Base-by-base conservation (phyloP, 495 filamentous ascomycete species). In the Aeminium ludgeri region DNA sequence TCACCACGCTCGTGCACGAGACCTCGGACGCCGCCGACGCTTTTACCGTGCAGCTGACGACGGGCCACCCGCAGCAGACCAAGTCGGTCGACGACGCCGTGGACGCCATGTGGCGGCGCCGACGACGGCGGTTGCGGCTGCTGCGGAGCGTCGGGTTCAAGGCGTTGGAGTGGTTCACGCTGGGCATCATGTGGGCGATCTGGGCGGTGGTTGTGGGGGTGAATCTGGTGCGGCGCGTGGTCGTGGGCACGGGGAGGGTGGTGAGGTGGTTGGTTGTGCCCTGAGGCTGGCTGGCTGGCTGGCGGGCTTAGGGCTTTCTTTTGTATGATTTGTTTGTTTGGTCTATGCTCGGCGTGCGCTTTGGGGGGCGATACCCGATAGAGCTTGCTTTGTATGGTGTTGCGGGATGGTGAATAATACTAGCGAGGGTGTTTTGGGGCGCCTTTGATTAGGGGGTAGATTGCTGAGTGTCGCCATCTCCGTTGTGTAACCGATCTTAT, bases 251-350 rank as follows among this genome's bases (percentile, higher is more conserved):
- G 6, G 56, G 75, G 2, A 61, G 68, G 20, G 67, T 66, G 31
- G 59, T 78, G 11, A 60, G 69, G 50, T 94, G 86, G 86, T 59
- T 91, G 52, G 59, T 93, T 40, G 91, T 82, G 82, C 54, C 91
- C 51, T 73, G 55, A 57, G n/a, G n/a, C n/a, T n/a, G n/a, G n/a
- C n/a, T n/a, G n/a, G n/a, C n/a, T n/a, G n/a, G n/a, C n/a, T n/a
- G n/a, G n/a, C n/a, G n/a, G n/a, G n/a, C n/a, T n/a, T n/a, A n/a
- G n/a, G n/a, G n/a, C n/a, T n/a, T n/a, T n/a, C n/a, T n/a, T n/a
- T n/a, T n/a, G n/a, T n/a, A n/a, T n/a, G n/a, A n/a, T n/a, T n/a
- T n/a, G n/a, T n/a, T n/a, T n/a, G n/a, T n/a, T n/a, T n/a, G n/a
- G n/a, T n/a, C n/a, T n/a, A n/a, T n/a, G n/a, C n/a, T n/a, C n/a